These are phyloP conservation scores for Komagataea norvegica DNA, from an alignment of 1,139 yeast genomes.

Conservation along the genomic window DNA sequence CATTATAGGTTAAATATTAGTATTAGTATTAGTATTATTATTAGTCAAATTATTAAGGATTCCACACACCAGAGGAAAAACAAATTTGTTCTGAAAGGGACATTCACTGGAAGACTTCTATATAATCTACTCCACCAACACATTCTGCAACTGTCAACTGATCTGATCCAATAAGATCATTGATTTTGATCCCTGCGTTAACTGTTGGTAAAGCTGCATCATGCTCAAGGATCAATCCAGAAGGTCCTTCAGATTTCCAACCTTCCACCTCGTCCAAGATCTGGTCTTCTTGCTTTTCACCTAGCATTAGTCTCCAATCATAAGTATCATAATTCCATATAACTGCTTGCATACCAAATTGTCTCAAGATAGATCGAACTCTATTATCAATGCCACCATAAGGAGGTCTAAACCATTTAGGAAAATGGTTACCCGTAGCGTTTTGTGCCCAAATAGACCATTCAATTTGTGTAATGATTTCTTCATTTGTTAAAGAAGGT, in stretches of 20 bases:
- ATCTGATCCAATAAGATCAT: constrained; percentile 44
- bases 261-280: constrained; percentile 49
- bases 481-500: constrained; percentile 72
- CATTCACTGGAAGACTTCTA: constrained; percentile 22
- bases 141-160: constrained; percentile 84
- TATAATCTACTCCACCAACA: constrained; percentile 52
- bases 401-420: constrained; percentile 94
- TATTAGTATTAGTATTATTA: too few relatives aligned
- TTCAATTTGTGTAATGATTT: constrained; percentile 81
- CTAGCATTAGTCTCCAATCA: constrained; percentile 74
- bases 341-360: constrained; percentile 83
- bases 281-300: constrained; percentile 41
- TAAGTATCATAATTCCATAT: constrained; percentile 90
- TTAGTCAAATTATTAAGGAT: too few relatives aligned
- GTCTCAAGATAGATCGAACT: constrained; percentile 70
- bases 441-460: constrained; percentile 99
- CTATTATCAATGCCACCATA: constrained; percentile 92
- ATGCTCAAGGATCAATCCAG: constrained; percentile 79
- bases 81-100: too few relatives aligned
- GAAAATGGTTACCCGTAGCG: constrained; percentile 85
- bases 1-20: too few relatives aligned
- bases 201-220: constrained; percentile 70
- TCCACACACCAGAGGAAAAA: too few relatives aligned
- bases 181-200: constrained; percentile 57
- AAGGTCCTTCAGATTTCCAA: constrained; percentile 42